Base-by-base conservation (phyloP, 305 asterid species). In the Fraxinus velutina region DNA sequence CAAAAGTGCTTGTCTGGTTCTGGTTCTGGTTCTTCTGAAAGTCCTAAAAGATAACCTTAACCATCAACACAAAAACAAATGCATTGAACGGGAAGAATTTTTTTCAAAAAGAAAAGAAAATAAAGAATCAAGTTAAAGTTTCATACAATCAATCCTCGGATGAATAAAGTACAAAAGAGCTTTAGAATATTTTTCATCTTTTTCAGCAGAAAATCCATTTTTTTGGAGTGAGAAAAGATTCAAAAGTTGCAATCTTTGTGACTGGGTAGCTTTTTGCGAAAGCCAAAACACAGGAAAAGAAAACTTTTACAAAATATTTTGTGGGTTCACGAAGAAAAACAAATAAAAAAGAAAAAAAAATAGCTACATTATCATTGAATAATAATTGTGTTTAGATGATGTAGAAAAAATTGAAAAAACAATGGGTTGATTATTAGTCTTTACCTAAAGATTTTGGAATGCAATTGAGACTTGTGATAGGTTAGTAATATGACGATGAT, bases 161-260 rank as follows among this genome's bases (percentile, higher is more conserved):
- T 79, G 76, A 86, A 85, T 37, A 42, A 86, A 89, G 89, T 85
- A 57, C 86, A 83, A 76, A 77, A 73, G 78, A 64, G 39, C 24
- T 50, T 87, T 73, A 77, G 72, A 66, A 73, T 29, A 4, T 77
- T 77, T 83, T 76, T 73, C 73, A 86, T 77, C 85, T 81, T 80
- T 78, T 79, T 29, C 60, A 33, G 42, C 80, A 76, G 80, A 71
- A 73, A 73, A 78, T 47, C 39, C 73, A 76, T 73, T 77, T 71
- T 80, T 80, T 71, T 66, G 71, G 80, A 78, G 70, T 32, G 79
- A 73, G 80, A 85, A 88, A 87, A 88, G 86, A 85, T 78, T 72
- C 83, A 81, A 94, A 90, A 89, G 89, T 84, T 82, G 86, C 88
- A 90, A 87, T 81, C 86, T 86, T 92, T 77, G 81, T 42, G 78